A percentile compares a stretch with the other conserved stretches of the same genome.
Evolutionary conservation across 2,329 filamentous ascomycete genomes (phyloP).

Genomic region (Zasmidium cellare): DNA sequence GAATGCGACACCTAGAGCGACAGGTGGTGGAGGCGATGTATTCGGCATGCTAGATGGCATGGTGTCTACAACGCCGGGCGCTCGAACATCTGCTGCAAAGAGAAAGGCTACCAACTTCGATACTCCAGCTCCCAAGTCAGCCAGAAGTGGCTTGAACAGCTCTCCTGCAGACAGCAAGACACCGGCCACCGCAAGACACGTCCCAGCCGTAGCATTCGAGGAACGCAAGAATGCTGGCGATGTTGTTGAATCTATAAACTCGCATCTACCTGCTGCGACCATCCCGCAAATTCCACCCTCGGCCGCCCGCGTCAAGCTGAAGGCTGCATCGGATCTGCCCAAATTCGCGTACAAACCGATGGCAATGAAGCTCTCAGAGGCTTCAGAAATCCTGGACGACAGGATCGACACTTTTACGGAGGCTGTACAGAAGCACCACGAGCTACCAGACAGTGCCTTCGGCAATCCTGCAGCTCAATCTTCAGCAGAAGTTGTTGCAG

Average conservation of each 20-base stretch:
- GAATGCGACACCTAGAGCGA: conserved; percentile 59
- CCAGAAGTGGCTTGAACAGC: conserved; percentile 41
- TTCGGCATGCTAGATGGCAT: conserved; percentile 63
- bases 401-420: conserved; percentile 84
- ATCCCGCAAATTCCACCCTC: conserved; percentile 55
- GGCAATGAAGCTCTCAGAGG: conserved; percentile 90
- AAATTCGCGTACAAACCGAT: conserved; percentile 91
- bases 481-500: conserved; percentile 82
- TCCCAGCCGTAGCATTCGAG: conserved; percentile 58
- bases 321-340: conserved; percentile 82
- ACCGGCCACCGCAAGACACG: conserved; percentile 19
- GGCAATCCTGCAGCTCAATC: conserved; percentile 84
- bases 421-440: conserved; percentile 72
- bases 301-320: conserved; percentile 79
- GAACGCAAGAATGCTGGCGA: conserved; percentile 79
- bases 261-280: conserved; percentile 63
- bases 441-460: conserved; percentile 76
- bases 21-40: conserved; percentile 63
- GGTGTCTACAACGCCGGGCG: conserved; percentile 45
- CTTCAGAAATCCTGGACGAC: conserved; percentile 91
- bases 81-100: conserved; percentile 44
- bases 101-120: conserved; percentile 51
- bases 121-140: conserved; percentile 49
- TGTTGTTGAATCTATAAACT: conserved; percentile 79
- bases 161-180: conserved; percentile 51